These are phyloP conservation scores for Tremellales sp. DNA, from an alignment of 1,284 basidiomycete species.

Conservation along the genomic window DNA sequence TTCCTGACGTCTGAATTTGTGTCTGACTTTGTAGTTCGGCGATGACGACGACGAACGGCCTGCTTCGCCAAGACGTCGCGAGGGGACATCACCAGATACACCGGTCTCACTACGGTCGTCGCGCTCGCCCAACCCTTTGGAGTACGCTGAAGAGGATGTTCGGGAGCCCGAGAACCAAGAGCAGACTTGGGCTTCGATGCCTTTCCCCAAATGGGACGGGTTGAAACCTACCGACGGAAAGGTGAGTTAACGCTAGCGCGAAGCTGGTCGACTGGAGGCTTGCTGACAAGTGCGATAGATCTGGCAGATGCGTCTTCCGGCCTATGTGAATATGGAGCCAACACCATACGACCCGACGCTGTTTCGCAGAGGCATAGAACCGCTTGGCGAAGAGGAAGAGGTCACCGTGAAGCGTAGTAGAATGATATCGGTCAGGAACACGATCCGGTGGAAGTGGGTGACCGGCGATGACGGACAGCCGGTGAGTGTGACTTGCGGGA, in stretches of 20 bases:
- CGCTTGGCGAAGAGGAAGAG: conserved; percentile 21
- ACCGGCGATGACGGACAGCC: conserved; percentile 35
- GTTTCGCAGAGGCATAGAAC: conserved; percentile 34
- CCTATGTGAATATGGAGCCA: conserved; percentile 41
- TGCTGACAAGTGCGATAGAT: conserved; percentile 13
- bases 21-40: no score
- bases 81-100: conserved; percentile 10
- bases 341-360: conserved; percentile 42
- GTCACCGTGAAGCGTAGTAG: conserved; percentile 32
- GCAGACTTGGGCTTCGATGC: conserved; percentile 29
- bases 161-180: conserved; percentile 21
- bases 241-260: conserved; percentile 25
- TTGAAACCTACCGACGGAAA: conserved; percentile 41
- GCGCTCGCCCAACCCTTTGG: conserved; percentile 30
- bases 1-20: no score
- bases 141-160: conserved; percentile 42
- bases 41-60: conserved; percentile 69
- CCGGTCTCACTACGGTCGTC: conserved; percentile 9
- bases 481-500: conserved; percentile 18
- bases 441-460: conserved; percentile 46
- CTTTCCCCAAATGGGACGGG: conserved; percentile 38
- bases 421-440: conserved; percentile 47
- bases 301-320: conserved; percentile 43
- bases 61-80: conserved; percentile 57
- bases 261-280: neutral